phyloP scores from a whole-genome alignment of 345 rosid genomes.

The Odontarrhena argentea region DNA sequence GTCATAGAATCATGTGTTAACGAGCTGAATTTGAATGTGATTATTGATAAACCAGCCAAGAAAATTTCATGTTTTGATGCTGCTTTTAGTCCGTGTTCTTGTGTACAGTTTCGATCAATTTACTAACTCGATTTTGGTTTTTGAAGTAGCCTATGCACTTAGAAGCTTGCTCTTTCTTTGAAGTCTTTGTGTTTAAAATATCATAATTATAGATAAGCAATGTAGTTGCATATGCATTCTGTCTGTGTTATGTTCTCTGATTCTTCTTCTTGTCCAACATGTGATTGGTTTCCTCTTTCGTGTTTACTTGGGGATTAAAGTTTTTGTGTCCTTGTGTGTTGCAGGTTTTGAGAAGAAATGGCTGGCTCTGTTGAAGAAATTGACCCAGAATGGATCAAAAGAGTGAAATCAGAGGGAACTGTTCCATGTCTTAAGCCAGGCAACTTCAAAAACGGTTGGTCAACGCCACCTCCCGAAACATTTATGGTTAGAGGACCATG shows the following conservation, averaged over 20 bases:
- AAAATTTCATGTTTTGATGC: not conserved
- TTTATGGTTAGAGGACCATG: conserved; percentile 94
- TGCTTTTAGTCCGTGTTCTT: not conserved
- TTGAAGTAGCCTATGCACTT: not conserved
- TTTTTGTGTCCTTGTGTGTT: conserved; percentile 7
- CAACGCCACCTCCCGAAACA: conserved; percentile 69
- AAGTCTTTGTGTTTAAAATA: not conserved
- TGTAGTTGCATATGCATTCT: not conserved
- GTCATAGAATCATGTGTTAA: conserved; percentile 14
- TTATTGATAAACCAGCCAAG: not conserved
- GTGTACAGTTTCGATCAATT: not conserved
- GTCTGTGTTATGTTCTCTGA: not conserved
- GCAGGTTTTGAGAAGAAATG: conserved; percentile 46
- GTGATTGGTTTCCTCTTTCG: not conserved
- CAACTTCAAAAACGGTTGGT: conserved; percentile 74
- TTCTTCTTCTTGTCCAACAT: conserved; percentile 2
- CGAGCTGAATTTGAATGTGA: not conserved
- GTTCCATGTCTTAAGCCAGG: conserved; percentile 73
- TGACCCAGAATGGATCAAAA: conserved; percentile 70
- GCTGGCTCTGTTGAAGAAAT: conserved; percentile 41
- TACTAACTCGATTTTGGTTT: not conserved
- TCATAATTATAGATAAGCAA: conserved; percentile 2
- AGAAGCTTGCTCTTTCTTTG: not conserved
- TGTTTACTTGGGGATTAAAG: not conserved
- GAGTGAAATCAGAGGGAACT: conserved; percentile 74